Base-by-base conservation (phyloP, 2,329 filamentous ascomycete genomes). In the Westerdykella sp. region DNA sequence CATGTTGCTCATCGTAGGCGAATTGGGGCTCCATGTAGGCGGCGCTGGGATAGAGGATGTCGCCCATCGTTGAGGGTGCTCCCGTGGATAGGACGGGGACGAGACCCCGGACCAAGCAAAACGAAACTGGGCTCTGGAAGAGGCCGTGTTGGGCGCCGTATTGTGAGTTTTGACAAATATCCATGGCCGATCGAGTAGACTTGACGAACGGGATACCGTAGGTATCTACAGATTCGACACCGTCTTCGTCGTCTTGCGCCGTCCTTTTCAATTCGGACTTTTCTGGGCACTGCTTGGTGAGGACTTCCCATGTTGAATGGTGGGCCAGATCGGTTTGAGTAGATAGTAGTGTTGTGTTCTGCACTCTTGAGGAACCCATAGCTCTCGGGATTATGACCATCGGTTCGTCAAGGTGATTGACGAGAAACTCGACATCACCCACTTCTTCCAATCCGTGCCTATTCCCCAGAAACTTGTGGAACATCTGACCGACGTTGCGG, bases 21-120 rank as follows among this genome's bases (percentile, higher is more conserved):
- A 73, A 70, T 34, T 69, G 61, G 45, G 70, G 63, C 43, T 55
- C 44, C n/a, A 69, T 51, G 46, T 79, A 79, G 1, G 71, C 70
- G 0, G 76, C 69, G 36, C 72, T 73, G 0, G 78, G 78, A 18
- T 72, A 71, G 4, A 79, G 45, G 0, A 81, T 70, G 30, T 59
- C 51, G 14, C 67, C 66, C 67, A 77, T 74, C 0, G 73, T 72
- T 0, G 72, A 73, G 0, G 63, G 65, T 0, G 67, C 53, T 1
- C 70, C 72, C 0, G 66, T 69, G 1, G 75, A 73, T 0, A 79
- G 60, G 0, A 79, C 56, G 0, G 76, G 77, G 0, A 75, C 65
- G 1, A 64, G 23, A 0, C 65, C 68, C 25, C 71, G 50, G 0
- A 73, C 65, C 0, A 73, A 47, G 0, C 50, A 55, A n/a, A 76